Conservation (phyloP, 345 rosid species). For the Eucalyptus shirleyi region DNA sequence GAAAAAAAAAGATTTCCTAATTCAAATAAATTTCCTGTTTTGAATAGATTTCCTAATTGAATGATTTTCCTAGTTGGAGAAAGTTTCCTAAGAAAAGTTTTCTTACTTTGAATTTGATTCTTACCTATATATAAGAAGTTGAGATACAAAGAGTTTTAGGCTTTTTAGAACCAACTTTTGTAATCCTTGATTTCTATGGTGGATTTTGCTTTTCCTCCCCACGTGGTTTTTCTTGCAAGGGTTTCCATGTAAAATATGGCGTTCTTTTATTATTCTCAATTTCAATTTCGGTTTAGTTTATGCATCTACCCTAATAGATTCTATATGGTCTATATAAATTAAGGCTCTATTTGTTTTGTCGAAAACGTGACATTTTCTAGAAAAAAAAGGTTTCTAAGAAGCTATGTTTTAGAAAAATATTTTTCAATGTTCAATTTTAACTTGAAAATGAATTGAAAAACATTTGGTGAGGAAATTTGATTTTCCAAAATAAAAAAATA, state of each 20-base stretch:
- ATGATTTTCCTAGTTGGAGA: not conserved
- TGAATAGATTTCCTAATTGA: not conserved
- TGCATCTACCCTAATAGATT: accelerated
- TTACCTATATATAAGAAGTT: not conserved
- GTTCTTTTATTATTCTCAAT: too few relatives aligned
- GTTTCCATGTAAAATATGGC: too few relatives aligned
- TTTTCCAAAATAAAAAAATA: too few relatives aligned
- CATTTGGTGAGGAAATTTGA: not conserved
- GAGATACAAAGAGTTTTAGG: too few relatives aligned
- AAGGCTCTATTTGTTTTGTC: not conserved
- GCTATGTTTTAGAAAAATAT: not conserved
- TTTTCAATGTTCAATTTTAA: too few relatives aligned
- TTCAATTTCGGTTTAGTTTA: too few relatives aligned
- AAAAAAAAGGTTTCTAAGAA: too few relatives aligned
- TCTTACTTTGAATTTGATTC: too few relatives aligned
- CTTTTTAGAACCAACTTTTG: too few relatives aligned
- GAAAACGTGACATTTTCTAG: not conserved
- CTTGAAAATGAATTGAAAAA: not conserved
- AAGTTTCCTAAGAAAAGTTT: not conserved
- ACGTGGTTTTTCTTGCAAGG: too few relatives aligned
- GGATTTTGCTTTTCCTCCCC: too few relatives aligned
- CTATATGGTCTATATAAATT: not conserved
- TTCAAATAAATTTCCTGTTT: not conserved
- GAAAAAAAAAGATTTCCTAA: not conserved
- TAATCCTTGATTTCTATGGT: too few relatives aligned